A percentile compares a stretch with the other conserved stretches of the same genome.
phyloP scores from a whole-genome alignment of 2,329 filamentous ascomycete species.

The Mollisiaceae sp. region DNA sequence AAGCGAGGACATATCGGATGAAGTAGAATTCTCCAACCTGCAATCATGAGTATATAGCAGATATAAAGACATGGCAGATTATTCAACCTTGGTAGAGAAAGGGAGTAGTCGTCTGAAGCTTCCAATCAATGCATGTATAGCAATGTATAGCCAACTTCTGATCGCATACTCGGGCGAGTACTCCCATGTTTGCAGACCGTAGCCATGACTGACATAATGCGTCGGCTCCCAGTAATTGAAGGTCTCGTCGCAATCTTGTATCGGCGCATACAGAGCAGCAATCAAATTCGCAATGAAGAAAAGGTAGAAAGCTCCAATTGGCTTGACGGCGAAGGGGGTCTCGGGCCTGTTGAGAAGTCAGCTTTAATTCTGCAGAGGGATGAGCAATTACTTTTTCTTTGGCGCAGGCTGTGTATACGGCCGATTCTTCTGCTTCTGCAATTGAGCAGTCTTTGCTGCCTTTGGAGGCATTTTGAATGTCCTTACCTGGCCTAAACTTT shows the following conservation, averaged over 20 bases:
- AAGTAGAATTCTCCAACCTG: constrained; percentile 83
- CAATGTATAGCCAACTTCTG: constrained; percentile 91
- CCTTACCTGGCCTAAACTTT: not conserved
- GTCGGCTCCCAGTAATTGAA: constrained; percentile 99
- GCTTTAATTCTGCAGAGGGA: constrained; percentile 1
- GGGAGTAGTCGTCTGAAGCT: constrained; percentile 69
- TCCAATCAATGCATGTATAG: constrained; percentile 75
- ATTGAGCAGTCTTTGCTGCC: not conserved
- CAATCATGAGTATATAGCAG: constrained; percentile 16
- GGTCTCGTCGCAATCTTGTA: constrained; percentile 97
- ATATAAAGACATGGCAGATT: constrained; percentile 3
- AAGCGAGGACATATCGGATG: constrained; percentile 75
- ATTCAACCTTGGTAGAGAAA: constrained; percentile 60
- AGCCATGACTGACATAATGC: constrained; percentile 91
- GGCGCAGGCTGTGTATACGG: constrained; percentile 23
- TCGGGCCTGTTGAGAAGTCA: constrained; percentile 41
- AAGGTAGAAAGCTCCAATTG: constrained; percentile 79
- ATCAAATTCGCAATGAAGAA: constrained; percentile 76
- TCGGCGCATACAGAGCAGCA: constrained; percentile 83
- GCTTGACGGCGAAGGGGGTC: constrained; percentile 67
- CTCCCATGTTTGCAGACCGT: constrained; percentile 97
- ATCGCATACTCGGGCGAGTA: constrained; percentile 96
- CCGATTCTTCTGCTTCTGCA: constrained; percentile 6
- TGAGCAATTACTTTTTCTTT: constrained; percentile 34
- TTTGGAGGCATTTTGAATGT: constrained; percentile 48